Base-by-base conservation (phyloP, 306 rosid genomes). In the Sechiopsis laciniata region DNA sequence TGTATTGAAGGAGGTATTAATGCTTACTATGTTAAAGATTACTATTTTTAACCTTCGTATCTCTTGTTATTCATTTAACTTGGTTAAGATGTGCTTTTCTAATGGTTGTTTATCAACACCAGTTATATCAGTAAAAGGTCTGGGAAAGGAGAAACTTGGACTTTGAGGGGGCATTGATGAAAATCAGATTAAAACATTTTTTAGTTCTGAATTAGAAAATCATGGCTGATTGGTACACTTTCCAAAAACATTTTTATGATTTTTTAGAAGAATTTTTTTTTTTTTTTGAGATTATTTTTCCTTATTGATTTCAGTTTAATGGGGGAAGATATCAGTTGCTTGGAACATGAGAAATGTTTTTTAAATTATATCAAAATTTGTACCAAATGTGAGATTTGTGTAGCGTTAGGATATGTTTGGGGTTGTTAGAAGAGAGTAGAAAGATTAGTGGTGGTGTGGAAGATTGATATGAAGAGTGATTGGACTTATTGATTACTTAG, bases 1-100 rank as follows among this genome's bases (percentile, higher is more conserved):
- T 69, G 73, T 69, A 56, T 69, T 35, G 73, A 69, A 48, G 73
- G 73, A 69, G 57, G 73, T 24, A 48, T 8, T 14, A 14, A 50
- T 48, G 73, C 57, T 50, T 69, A 13, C 42, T 50, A 20, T 46
- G 73, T 50, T 48, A 21, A 69, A 69, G 42, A 48, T 50, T 69
- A 22, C 50, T 69, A 15, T 21, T 69, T 50, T 69, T 69, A 13
- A 69, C 73, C 51, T 69, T 69, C 58, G 21, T 50, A 50, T 50
- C 42, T 22, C 73, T 69, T 46, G 73, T 13, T 50, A 50, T 69
- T 69, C 55, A 69, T 69, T 58, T 69, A 22, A 68, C 56, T 50
- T 10, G 21, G 8, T 69, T 69, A 69, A 45, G 32, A 69, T 22
- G 8, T 21, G 42, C 14, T 69, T 69, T 69, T 22, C 58, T 50